A percentile compares a stretch with the other conserved stretches of the same genome.
These are phyloP conservation scores for Viola odorata DNA, from an alignment of 345 rosid genomes.

Conservation along the genomic window DNA sequence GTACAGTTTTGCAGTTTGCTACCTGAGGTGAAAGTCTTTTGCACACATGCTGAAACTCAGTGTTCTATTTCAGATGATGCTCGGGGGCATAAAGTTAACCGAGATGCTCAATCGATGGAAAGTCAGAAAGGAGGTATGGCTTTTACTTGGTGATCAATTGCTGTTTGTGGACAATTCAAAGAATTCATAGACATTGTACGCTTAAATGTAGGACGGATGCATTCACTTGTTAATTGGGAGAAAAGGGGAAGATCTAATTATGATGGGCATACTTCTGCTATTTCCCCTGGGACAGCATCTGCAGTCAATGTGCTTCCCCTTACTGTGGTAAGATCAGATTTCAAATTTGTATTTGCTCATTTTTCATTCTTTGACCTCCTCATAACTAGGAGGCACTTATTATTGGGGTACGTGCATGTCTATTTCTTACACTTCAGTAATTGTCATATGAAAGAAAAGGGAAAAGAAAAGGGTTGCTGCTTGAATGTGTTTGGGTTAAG, in stretches of 20 bases:
- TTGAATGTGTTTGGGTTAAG: not conserved
- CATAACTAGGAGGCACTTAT: not conserved
- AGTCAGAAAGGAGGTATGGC: constrained; percentile 63
- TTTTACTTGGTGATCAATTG: constrained; percentile 12
- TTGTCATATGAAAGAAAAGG: not conserved
- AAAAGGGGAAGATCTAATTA: constrained; percentile 62
- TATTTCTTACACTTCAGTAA: not conserved
- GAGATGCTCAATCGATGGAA: constrained; percentile 48
- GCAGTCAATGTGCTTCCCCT: constrained; percentile 38
- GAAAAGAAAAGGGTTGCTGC: not conserved
- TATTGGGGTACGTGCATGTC: not conserved
- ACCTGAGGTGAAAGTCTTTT: not conserved
- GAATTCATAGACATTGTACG: constrained; percentile 10
- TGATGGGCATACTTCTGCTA: constrained; percentile 44
- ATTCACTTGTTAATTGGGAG: constrained; percentile 63
- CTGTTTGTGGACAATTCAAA: constrained; percentile 14
- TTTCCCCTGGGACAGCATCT: constrained; percentile 38
- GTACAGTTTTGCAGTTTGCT: not conserved
- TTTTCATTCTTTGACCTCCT: not conserved
- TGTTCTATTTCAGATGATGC: constrained; percentile 51
- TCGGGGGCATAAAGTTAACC: constrained; percentile 43
- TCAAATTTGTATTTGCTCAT: not conserved
- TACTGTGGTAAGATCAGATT: constrained; percentile 38
- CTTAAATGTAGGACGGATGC: constrained; percentile 54
- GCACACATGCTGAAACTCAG: constrained; percentile 4